Conservation (phyloP, 495 filamentous ascomycete genomes). For the Penicillium verhagenii region DNA sequence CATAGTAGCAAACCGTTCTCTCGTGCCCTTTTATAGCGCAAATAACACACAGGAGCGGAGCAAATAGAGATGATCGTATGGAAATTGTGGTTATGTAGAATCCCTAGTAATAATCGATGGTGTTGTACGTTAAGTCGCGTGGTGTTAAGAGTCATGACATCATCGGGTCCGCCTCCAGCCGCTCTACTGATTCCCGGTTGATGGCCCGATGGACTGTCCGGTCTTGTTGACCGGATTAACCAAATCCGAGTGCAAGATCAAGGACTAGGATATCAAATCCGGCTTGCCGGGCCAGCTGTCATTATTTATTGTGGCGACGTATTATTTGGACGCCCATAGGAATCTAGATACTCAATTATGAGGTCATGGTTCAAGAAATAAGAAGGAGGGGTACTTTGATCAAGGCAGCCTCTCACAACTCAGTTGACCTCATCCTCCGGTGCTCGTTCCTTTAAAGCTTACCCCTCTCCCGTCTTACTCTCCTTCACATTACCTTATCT, state of each 20-base stretch:
- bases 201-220: neutral
- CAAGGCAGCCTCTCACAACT: neutral
- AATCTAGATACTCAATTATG: neutral
- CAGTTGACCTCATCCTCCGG: neutral
- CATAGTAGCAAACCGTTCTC: too few relatives aligned
- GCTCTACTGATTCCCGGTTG: neutral
- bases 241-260: neutral
- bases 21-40: too few relatives aligned
- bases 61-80: too few relatives aligned
- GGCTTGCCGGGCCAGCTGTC: neutral
- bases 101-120: too few relatives aligned
- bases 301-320: neutral
- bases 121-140: neutral
- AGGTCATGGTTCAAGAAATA: constrained; percentile 3
- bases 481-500: neutral
- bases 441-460: neutral
- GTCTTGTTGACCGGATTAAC: neutral
- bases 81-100: too few relatives aligned
- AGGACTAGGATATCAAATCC: neutral
- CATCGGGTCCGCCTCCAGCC: neutral
- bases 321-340: neutral
- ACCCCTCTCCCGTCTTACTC: neutral
- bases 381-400: neutral
- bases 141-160: constrained; percentile 4
- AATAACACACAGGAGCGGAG: too few relatives aligned